A percentile compares a stretch with the other conserved stretches of the same genome.
phyloP scores from a whole-genome alignment of 108 stramenopile species.

The Pelagomonas calceolata region DNA sequence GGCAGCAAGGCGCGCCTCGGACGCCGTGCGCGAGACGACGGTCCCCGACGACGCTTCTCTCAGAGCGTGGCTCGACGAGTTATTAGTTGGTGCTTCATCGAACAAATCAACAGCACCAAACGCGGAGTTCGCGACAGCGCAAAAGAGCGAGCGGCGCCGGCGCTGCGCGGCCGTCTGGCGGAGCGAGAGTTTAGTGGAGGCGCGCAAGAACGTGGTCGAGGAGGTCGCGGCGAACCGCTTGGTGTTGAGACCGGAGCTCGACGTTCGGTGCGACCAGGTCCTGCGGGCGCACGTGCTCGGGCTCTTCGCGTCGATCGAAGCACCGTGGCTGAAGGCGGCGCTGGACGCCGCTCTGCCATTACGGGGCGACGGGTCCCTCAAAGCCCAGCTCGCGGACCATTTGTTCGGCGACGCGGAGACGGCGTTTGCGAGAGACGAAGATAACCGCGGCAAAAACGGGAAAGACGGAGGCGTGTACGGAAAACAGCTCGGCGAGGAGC shows the following conservation, averaged over 20 bases:
- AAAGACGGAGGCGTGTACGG: neutral
- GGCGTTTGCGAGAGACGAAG: neutral
- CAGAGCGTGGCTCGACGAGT: neutral
- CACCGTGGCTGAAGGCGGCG: constrained; percentile 32
- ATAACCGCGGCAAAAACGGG: constrained; percentile 2
- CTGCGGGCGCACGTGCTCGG: constrained; percentile 25
- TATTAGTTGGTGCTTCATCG: neutral
- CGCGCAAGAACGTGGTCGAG: neutral
- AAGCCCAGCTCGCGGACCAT: constrained; percentile 4
- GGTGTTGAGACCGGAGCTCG: constrained; percentile 21
- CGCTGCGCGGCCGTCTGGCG: neutral
- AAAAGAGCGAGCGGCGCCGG: neutral
- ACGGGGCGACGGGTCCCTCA: constrained; percentile 8
- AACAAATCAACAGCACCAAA: no score
- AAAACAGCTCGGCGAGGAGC: neutral
- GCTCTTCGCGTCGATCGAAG: constrained; percentile 34
- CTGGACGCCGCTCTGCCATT: constrained; percentile 27
- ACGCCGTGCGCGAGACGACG: no score
- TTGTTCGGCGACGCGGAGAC: constrained; percentile 13
- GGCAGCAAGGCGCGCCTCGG: no score
- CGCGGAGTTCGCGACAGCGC: neutral
- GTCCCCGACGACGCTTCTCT: neutral
- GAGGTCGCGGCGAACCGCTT: neutral
- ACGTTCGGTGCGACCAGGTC: constrained; percentile 34
- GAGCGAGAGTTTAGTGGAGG: neutral